Evolutionary conservation across 1,284 basidiomycete species (phyloP).

Genomic region (Tilletia caries): DNA sequence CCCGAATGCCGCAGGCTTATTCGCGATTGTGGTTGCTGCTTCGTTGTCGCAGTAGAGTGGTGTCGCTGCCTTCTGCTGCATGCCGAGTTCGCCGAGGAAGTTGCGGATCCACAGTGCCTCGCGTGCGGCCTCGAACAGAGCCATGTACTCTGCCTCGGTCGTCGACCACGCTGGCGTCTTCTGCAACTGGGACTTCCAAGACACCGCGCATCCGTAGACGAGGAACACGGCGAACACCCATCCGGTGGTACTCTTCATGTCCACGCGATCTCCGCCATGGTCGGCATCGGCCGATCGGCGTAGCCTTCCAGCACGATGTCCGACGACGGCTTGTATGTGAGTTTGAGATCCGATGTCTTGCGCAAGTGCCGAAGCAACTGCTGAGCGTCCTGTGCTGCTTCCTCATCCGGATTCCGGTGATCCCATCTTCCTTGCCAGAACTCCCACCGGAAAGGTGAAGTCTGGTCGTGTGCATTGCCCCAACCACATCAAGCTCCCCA

Average conservation of each 20-base stretch:
- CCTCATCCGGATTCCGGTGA: too few relatives aligned
- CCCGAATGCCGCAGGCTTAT: constrained; percentile 30
- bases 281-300: constrained; percentile 59
- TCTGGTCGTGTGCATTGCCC: neutral
- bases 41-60: constrained; percentile 47
- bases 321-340: too few relatives aligned
- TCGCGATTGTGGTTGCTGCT: constrained; percentile 31
- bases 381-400: too few relatives aligned
- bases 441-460: neutral
- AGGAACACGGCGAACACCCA: constrained; percentile 55
- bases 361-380: too few relatives aligned
- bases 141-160: constrained; percentile 58
- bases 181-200: constrained; percentile 57
- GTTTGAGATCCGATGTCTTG: too few relatives aligned
- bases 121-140: constrained; percentile 57
- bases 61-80: constrained; percentile 18
- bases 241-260: constrained; percentile 55
- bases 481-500: neutral
- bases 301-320: constrained; percentile 51
- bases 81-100: constrained; percentile 39
- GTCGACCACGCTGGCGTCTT: constrained; percentile 53
- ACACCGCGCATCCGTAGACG: constrained; percentile 48
- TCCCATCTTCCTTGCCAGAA: too few relatives aligned
- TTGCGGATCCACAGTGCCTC: constrained; percentile 56
- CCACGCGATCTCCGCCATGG: constrained; percentile 52